phyloP scores from a whole-genome alignment of 352 stramenopile genomes.

The Globisporangium paddicum region DNA sequence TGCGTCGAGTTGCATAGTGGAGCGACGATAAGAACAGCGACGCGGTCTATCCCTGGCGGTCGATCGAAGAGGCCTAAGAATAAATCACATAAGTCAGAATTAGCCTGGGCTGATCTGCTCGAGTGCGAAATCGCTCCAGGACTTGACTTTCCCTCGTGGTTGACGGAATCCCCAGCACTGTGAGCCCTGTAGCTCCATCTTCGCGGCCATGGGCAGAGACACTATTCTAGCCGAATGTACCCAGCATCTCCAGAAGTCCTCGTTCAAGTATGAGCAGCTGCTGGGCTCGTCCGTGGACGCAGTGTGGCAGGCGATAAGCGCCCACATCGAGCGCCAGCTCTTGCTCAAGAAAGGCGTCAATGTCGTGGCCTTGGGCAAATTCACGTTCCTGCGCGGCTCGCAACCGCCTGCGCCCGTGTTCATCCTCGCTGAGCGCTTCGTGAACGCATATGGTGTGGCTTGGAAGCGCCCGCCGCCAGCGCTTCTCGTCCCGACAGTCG shows the following conservation, averaged over 20 bases:
- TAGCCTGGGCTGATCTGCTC: not conserved
- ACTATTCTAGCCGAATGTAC: conserved; percentile 39
- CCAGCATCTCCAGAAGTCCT: conserved; percentile 37
- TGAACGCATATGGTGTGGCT: conserved; percentile 26
- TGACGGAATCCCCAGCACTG: conserved; percentile 1
- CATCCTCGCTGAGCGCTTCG: conserved; percentile 46
- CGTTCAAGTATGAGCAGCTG: conserved; percentile 59
- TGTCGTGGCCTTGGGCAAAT: conserved; percentile 46
- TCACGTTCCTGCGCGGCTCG: conserved; percentile 46
- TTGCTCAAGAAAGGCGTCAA: conserved; percentile 30
- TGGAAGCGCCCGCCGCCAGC: conserved; percentile 42
- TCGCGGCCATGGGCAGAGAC: conserved; percentile 4
- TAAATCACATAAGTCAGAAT: not conserved
- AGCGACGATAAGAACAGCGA: not conserved
- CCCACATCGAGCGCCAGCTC: conserved; percentile 35
- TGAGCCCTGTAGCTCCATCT: not conserved
- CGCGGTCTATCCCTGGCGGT: not conserved
- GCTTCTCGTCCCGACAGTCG: conserved; percentile 30
- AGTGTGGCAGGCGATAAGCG: conserved; percentile 42
- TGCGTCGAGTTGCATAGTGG: conserved; percentile 5
- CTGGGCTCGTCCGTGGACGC: conserved; percentile 32
- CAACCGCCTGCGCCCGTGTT: conserved; percentile 32
- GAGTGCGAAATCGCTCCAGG: not conserved
- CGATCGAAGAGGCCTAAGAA: not conserved
- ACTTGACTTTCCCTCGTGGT: conserved; percentile 1